phyloP scores from a whole-genome alignment of 805 yeast species.

The Torulaspora quercuum region DNA sequence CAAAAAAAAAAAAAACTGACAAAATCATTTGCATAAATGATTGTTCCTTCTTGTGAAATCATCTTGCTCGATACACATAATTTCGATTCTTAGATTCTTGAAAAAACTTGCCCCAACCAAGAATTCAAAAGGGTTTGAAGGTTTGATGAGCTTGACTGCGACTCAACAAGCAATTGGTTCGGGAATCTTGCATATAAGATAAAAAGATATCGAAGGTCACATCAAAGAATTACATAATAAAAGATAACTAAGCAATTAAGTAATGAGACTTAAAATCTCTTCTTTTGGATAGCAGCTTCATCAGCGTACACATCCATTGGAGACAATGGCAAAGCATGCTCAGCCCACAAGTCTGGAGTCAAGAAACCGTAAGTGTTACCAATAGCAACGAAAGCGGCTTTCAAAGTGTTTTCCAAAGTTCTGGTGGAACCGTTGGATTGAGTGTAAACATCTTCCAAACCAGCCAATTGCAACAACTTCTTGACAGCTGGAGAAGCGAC shows the following conservation, averaged over 20 bases:
- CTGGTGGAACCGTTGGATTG: slow-evolving; percentile 98
- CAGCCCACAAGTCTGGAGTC: slow-evolving; percentile 98
- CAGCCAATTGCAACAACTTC: slow-evolving; percentile 98
- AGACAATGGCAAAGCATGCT: slow-evolving; percentile 76
- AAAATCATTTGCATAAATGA: slow-evolving; percentile 30
- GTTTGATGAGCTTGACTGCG: background rate
- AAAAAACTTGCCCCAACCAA: no score
- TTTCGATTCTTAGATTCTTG: no score
- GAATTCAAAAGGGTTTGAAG: slow-evolving; percentile 10
- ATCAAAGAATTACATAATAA: slow-evolving; percentile 2
- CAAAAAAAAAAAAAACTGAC: slow-evolving; percentile 11
- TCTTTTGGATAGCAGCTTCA: slow-evolving; percentile 71
- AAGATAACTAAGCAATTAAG: slow-evolving; percentile 2
- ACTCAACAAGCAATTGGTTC: background rate
- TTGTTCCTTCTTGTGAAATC: slow-evolving; percentile 17
- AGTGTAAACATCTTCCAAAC: slow-evolving; percentile 99
- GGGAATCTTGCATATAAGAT: no score
- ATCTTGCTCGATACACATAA: no score
- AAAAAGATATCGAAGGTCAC: no score
- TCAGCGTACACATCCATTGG: slow-evolving; percentile 95
- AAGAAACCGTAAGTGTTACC: slow-evolving; percentile 99
- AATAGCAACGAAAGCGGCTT: slow-evolving; percentile 98
- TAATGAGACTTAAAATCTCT: slow-evolving; percentile 56
- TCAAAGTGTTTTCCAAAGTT: slow-evolving; percentile 99
- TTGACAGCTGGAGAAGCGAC: slow-evolving; percentile 99